These are phyloP conservation scores for Diutina siamensis DNA, from an alignment of 1,139 yeast genomes.

Conservation along the genomic window DNA sequence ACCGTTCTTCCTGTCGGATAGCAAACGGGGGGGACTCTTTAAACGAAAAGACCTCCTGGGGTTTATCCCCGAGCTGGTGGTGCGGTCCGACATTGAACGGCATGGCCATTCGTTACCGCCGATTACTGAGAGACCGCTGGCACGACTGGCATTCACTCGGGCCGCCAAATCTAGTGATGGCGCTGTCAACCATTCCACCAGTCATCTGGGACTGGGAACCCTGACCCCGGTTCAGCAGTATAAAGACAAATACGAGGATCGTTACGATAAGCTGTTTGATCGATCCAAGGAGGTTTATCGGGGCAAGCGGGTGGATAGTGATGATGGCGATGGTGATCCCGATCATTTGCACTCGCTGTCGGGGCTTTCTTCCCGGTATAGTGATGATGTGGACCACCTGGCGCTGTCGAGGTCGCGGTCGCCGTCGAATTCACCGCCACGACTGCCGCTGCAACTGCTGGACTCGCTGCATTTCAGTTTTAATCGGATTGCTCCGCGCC, in stretches of 20 bases:
- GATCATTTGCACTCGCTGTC: neutral
- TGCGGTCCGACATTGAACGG: conserved; percentile 2
- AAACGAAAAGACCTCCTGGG: conserved; percentile 6
- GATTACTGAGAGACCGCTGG: neutral
- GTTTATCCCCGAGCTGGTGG: conserved; percentile 6
- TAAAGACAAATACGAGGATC: neutral
- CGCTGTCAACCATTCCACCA: neutral
- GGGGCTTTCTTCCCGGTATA: neutral
- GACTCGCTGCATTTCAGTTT: neutral
- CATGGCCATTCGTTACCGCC: neutral
- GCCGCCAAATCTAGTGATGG: neutral
- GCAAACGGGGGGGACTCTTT: conserved; percentile 5
- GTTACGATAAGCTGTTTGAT: neutral
- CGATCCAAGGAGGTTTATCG: neutral
- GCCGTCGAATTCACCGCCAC: neutral
- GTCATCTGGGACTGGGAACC: neutral
- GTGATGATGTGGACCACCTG: neutral
- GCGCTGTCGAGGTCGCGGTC: neutral
- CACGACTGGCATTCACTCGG: neutral
- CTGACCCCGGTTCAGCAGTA: neutral
- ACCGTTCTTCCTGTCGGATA: conserved; percentile 2
- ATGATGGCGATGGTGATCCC: neutral
- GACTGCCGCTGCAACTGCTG: conserved; percentile 3
- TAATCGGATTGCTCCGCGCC: conserved; percentile 2
- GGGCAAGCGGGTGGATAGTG: neutral